Evolutionary conservation across 2,329 filamentous ascomycete species (phyloP).

Genomic region (Metarhizium brunneum): DNA sequence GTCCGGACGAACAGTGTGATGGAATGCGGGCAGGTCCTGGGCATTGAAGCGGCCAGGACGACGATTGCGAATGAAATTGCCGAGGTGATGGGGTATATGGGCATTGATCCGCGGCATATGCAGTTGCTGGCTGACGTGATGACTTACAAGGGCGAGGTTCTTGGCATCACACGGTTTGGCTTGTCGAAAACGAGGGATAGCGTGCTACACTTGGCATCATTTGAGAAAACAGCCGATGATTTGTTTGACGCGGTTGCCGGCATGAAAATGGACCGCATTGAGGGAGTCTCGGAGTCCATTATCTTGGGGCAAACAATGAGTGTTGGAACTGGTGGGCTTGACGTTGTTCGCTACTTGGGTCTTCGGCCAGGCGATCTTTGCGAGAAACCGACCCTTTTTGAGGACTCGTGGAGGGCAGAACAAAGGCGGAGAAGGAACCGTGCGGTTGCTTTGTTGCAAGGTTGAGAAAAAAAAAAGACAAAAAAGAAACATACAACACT

Average conservation of each 20-base stretch:
- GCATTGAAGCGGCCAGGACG: constrained; percentile 83
- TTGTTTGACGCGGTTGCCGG: constrained; percentile 86
- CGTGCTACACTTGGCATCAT: constrained; percentile 85
- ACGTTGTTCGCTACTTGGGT: constrained; percentile 70
- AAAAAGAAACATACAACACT: too few species aligned
- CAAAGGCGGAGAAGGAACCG: background rate
- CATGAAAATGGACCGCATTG: constrained; percentile 81
- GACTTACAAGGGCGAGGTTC: constrained; percentile 94
- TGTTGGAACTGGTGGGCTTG: constrained; percentile 84
- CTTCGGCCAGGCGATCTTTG: constrained; percentile 37
- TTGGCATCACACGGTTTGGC: constrained; percentile 93
- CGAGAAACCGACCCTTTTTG: background rate
- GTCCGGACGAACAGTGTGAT: constrained; percentile 79
- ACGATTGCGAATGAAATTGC: constrained; percentile 86
- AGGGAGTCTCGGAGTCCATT: constrained; percentile 92
- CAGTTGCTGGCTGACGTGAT: constrained; percentile 92
- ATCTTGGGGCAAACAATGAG: constrained; percentile 95
- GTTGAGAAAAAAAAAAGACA: too few species aligned
- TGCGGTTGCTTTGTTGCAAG: too few species aligned
- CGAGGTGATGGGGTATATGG: constrained; percentile 85
- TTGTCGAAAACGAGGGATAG: constrained; percentile 92
- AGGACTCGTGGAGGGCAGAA: background rate
- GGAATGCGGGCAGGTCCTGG: constrained; percentile 77
- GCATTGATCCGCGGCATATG: constrained; percentile 95
- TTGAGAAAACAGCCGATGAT: constrained; percentile 97